Base-by-base conservation (phyloP, 345 rosid genomes). In the Citrus mangshanensis region DNA sequence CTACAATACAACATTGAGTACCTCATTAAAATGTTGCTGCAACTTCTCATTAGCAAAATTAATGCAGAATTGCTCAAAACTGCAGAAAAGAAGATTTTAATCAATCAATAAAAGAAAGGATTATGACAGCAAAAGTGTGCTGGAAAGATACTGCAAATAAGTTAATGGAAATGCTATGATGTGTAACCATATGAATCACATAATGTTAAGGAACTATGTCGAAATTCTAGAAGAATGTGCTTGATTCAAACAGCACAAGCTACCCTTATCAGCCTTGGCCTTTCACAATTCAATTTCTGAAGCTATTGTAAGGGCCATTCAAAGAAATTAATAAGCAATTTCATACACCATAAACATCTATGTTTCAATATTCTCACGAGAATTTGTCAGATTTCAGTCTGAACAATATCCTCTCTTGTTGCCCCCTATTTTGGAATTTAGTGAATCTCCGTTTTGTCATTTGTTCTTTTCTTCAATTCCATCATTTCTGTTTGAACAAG, bases 21-120 rank as follows among this genome's bases (percentile, higher is more conserved):
- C 99, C 99, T 96, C 97, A 76, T 96, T 96, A 81, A 96, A 96
- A 86, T 96, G 97, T 78, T 96, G 99, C 88, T 96, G 99, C 78
- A 96, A 97, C 91, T 94, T 96, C 84, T 96, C 99, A 85, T 96
- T 96, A 4, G 99, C 99, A 88, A 95, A 95, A 82, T 95, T 95
- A 81, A 95, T 95, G 87, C 99, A 95, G 82, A 95, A 96, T 87
- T 96, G 99, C 87, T 96, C 99, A 88, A 96, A 96, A 84, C 99
- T 96, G 91, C 78, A 74, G 63, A 84, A 72, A 58, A 77, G 32
- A 78, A 54, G 66, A 64, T 37, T 35, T 28, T 77, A 77, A 68
- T 77, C 51, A 74, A 51, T 66, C 25, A 24, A 64, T 60, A 13
- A 34, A 55, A 30, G 7, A 62, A 55, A 65, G 21, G n/a, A 74